A percentile compares a stretch with the other conserved stretches of the same genome.
These are phyloP conservation scores for Acanthamoeba healyi DNA, from an alignment of 208 protist species.

Conservation along the genomic window DNA sequence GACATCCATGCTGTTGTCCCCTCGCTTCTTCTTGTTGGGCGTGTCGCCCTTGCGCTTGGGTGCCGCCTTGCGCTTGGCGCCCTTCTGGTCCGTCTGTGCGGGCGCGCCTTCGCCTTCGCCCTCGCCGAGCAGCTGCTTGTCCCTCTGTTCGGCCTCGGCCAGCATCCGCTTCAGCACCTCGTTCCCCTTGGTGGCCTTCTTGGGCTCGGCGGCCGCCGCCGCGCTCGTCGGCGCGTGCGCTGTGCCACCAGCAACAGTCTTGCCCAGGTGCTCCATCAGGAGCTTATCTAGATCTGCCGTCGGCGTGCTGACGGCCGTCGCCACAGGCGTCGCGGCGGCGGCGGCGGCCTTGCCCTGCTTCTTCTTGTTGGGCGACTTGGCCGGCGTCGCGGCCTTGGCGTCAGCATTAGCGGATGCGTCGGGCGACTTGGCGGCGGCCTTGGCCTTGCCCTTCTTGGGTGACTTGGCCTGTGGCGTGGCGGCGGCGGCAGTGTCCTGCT, in stretches of 20 bases:
- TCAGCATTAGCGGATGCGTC: no score
- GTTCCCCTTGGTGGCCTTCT: neutral
- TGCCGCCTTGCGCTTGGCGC: neutral
- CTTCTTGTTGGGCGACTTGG: neutral
- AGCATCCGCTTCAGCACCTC: slow-evolving; percentile 9
- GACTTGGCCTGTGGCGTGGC: neutral
- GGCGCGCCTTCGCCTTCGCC: neutral
- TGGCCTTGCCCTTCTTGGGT: neutral
- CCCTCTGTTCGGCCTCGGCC: slow-evolving; percentile 40
- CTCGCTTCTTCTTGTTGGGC: neutral
- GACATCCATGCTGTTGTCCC: neutral
- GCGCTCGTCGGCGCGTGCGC: neutral
- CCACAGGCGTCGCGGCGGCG: neutral
- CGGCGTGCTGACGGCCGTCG: neutral
- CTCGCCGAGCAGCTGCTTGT: slow-evolving; percentile 4
- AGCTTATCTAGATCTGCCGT: neutral
- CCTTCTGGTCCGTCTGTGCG: neutral
- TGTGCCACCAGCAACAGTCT: neutral
- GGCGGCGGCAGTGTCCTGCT: neutral
- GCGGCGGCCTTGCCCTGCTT: neutral
- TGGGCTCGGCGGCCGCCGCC: neutral
- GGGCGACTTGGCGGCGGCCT: no score
- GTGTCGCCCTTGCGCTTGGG: neutral
- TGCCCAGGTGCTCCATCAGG: slow-evolving; percentile 49
- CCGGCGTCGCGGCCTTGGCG: neutral